Conservation (phyloP, 371 early-diverging fungal genomes). For the Thermomucor indicae-seudaticae region DNA sequence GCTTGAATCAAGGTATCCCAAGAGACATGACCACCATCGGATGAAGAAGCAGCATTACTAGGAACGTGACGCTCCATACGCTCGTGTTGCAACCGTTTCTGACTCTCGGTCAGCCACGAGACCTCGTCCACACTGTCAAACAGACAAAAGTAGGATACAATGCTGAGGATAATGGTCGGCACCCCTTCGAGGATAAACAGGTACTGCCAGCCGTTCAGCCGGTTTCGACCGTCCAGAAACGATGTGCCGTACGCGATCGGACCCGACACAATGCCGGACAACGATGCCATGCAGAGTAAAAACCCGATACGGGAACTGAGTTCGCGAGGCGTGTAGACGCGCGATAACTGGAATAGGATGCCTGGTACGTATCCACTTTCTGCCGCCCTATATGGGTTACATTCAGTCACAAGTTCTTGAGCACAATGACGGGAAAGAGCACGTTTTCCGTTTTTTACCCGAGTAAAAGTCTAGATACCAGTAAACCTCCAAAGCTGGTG, state of each 20-base stretch:
- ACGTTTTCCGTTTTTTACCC: slow-evolving; percentile 14
- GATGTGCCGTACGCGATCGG: slow-evolving; percentile 25
- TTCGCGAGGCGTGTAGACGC: slow-evolving; percentile 20
- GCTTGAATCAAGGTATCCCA: slow-evolving; percentile 8
- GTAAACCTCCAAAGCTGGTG: slow-evolving; percentile 22
- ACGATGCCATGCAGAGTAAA: slow-evolving; percentile 11
- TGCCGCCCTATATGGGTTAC: slow-evolving; percentile 6
- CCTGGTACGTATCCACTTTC: slow-evolving; percentile 28
- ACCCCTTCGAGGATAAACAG: slow-evolving; percentile 38
- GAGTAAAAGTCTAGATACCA: slow-evolving; percentile 16
- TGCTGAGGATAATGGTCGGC: slow-evolving; percentile 28
- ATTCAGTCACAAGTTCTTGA: neutral
- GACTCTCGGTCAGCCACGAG: slow-evolving; percentile 11
- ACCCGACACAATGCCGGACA: slow-evolving; percentile 19
- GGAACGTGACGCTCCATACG: slow-evolving; percentile 13
- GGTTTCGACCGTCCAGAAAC: slow-evolving; percentile 24
- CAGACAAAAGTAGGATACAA: slow-evolving; percentile 27
- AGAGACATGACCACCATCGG: neutral
- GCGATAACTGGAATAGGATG: slow-evolving; percentile 22
- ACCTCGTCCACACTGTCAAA: slow-evolving; percentile 25
- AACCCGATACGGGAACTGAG: slow-evolving; percentile 12
- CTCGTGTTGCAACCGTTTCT: slow-evolving; percentile 12
- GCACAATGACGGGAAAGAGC: neutral
- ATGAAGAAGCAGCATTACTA: no score
- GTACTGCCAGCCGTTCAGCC: slow-evolving; percentile 42